Evolutionary conservation across 2,329 filamentous ascomycete genomes (phyloP), one percentile per base, ranked within the genome.

Genomic region (Exophiala mesophila): DNA sequence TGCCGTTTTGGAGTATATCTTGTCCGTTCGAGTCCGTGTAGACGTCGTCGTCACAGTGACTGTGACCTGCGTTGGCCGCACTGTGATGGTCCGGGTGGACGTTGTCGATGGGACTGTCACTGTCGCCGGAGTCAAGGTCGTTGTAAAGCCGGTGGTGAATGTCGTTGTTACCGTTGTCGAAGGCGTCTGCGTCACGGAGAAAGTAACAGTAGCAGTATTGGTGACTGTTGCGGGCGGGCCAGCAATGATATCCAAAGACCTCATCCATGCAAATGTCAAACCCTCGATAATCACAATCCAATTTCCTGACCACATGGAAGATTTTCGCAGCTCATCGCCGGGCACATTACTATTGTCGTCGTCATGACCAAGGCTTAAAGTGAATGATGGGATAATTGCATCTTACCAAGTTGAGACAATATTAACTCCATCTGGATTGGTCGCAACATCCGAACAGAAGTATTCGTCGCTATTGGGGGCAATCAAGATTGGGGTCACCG

Each of bases 221-320:
- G 42, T 49, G 10, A 53, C 35, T 9, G 40, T 41, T n/a, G 42
- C 49, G 4, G 46, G 52, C n/a, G 50, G 49, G 17, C 41, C 52
- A 4, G 50, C 52, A 33, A 47, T 50, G 31, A 54, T 40, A 5
- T 36, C 39, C 34, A 55, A 53, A 9, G 37, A 38, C 26, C 52
- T 41, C 46, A 43, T 41, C 42, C 44, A 55, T 9, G 52, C 52
- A 21, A 55, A 54, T 2, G 48, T 50, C 41, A 53, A 31, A 12
- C 52, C 52, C 28, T 53, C 47, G 28, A 55, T 49, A 35, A 53
- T 38, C 20, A 53, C 43, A 3, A 44, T 49, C 50, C 52, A 55
- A 13, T 48, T 36, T 6, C 52, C 50, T 17, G 48, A 52, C 18
- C 37, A 48, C 50, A 55, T 53, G n/a, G 43, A 26, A 21, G 36